Conservation (phyloP, 768 basidiomycete genomes). For the Epithele typhae region DNA sequence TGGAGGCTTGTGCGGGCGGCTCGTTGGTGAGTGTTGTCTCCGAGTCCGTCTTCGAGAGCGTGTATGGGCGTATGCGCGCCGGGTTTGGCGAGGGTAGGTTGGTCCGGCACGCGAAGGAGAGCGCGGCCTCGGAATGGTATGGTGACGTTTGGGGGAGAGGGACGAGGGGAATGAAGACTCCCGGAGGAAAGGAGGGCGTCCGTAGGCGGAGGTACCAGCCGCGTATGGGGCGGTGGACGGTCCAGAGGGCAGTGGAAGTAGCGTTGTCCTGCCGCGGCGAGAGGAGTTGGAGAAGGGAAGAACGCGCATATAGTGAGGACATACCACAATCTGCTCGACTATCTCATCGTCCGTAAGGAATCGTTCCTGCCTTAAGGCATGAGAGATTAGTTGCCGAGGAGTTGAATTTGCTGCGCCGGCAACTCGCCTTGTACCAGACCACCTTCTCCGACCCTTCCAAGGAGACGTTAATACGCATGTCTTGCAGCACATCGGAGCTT, state of each 20-base stretch:
- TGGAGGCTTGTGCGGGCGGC: neutral
- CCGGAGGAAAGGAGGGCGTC: slow-evolving; percentile 64
- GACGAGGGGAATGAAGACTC: slow-evolving; percentile 30
- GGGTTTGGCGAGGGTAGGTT: slow-evolving; percentile 11
- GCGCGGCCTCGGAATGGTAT: slow-evolving; percentile 28
- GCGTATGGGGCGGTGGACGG: slow-evolving; percentile 71
- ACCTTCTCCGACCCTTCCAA: slow-evolving; percentile 55
- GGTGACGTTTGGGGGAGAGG: slow-evolving; percentile 29
- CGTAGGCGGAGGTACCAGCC: slow-evolving; percentile 85
- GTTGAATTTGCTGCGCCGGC: slow-evolving; percentile 13
- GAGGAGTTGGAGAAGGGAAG: neutral
- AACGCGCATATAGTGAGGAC: slow-evolving; percentile 28
- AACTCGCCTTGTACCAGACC: slow-evolving; percentile 71
- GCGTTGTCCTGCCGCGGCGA: slow-evolving; percentile 52
- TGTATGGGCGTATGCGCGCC: slow-evolving; percentile 7
- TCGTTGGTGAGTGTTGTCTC: slow-evolving; percentile 25
- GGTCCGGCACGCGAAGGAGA: slow-evolving; percentile 34
- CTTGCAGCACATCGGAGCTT: slow-evolving; percentile 72
- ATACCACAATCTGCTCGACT: slow-evolving; percentile 66
- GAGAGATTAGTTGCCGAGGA: too few species aligned
- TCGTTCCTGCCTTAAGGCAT: slow-evolving; percentile 66
- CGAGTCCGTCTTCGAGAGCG: slow-evolving; percentile 23
- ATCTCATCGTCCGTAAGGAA: slow-evolving; percentile 72
- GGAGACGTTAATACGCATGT: slow-evolving; percentile 61
- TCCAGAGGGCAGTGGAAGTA: slow-evolving; percentile 65